These are phyloP conservation scores for Coprinopsis cinerea DNA, from an alignment of 768 basidiomycete genomes.

Conservation along the genomic window DNA sequence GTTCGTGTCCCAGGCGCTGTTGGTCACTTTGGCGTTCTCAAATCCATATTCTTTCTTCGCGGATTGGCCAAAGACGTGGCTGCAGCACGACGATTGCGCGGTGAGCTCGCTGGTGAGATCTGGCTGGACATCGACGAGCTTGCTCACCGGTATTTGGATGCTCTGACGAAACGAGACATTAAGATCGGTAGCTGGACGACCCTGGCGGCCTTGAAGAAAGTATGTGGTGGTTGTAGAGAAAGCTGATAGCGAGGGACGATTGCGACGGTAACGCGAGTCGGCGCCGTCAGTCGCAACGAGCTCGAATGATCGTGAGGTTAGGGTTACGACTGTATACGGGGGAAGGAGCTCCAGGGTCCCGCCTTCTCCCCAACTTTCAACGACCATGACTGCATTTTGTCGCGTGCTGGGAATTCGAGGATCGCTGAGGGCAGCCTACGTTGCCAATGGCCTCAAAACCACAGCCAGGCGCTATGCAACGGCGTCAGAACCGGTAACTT, in stretches of 20 bases:
- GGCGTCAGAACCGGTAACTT: conserved; percentile 16
- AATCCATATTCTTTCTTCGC: conserved; percentile 78
- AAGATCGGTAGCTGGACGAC: not conserved
- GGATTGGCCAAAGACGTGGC: conserved; percentile 88
- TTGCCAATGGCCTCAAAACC: not conserved
- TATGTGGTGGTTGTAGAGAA: conserved; percentile 6
- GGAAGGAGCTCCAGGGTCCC: not conserved
- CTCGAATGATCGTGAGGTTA: conserved; percentile 2
- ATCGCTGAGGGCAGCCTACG: not conserved
- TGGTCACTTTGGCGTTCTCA: conserved; percentile 82
- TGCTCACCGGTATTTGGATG: conserved; percentile 82
- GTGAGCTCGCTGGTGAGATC: conserved; percentile 10
- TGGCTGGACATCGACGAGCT: no score
- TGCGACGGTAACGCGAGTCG: not conserved
- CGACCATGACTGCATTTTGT: conserved; percentile 17
- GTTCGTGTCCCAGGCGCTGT: conserved; percentile 96
- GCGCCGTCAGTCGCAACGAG: not conserved
- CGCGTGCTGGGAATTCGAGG: conserved; percentile 12
- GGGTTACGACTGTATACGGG: not conserved
- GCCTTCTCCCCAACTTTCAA: not conserved
- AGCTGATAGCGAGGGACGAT: conserved; percentile 1
- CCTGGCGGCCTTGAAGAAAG: not conserved
- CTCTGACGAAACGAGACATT: conserved; percentile 84
- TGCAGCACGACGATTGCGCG: conserved; percentile 20
- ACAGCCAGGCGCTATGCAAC: conserved; percentile 17